Base-by-base conservation (phyloP, 2,329 filamentous ascomycete species). In the Trichoderma sp. region DNA sequence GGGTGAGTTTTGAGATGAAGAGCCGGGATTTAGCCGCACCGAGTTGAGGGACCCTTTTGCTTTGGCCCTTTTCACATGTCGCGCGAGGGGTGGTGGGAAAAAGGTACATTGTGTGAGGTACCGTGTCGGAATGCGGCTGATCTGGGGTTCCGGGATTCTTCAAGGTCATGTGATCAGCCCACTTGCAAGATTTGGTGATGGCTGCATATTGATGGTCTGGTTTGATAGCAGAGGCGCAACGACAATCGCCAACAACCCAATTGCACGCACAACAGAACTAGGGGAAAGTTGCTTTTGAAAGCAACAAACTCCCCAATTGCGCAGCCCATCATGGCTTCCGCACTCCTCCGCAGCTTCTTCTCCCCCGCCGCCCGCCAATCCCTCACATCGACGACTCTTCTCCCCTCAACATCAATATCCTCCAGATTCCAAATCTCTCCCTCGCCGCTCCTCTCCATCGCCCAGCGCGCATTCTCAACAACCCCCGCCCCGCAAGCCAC, bases 401-500 rank as follows among this genome's bases (percentile, higher is more conserved):
- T 74, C 75, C 50, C 74, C 43, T 68, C 78, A 17, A 11, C 73
- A 66, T 17, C 73, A 66, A 73, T 63, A 74, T 68, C 73, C 63
- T 73, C 68, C 63, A 71, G 70, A 57, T 20, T 73, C 67, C 63
- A 71, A 68, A n/a, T n/a, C n/a, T n/a, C n/a, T n/a, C n/a, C n/a
- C n/a, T 26, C 39, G 13, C 34, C 34, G 78, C 80, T 73, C 78
- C 75, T 73, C 72, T 75, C 30, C 28, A 4, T 50, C 57, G 62
- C 65, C 71, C 62, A n/a, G 32, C 36, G 67, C 59, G 15, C 70
- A 32, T 91, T 91, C 82, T 87, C 87, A n/a, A 86, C 86, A 43
- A 88, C 91, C 0, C 83, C 88, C 0, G 77, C 84, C 34, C 84
- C 83, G 71, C 82, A 84, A 75, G 89, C 91, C 69, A 94, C 92